Conservation (phyloP, 305 asterid species). For the Stenogyne calaminthoides region DNA sequence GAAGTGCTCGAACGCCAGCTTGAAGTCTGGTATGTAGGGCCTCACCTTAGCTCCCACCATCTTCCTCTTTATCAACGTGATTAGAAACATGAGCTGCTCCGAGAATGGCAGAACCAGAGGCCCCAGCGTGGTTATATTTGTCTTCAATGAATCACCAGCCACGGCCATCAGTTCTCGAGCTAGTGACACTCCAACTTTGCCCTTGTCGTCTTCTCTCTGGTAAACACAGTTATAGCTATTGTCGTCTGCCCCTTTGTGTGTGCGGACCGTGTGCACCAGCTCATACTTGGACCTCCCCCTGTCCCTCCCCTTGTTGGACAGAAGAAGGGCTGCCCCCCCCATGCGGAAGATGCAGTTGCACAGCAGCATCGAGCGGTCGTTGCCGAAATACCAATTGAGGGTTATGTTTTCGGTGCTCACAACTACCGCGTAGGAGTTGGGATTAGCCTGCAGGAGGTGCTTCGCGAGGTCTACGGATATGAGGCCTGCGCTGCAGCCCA, state of each 20-base stretch:
- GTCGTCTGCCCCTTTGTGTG: conserved; percentile 71
- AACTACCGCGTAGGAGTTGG: conserved; percentile 53
- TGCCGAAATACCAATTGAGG: conserved; percentile 75
- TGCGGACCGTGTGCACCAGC: conserved; percentile 61
- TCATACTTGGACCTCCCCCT: conserved; percentile 57
- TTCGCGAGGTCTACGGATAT: conserved; percentile 67
- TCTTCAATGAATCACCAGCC: conserved; percentile 69
- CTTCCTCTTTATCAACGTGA: conserved; percentile 47
- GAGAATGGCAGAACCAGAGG: conserved; percentile 64
- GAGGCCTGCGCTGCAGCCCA: conserved; percentile 84
- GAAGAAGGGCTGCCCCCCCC: conserved; percentile 74
- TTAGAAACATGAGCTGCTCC: conserved; percentile 61
- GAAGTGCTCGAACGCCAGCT: conserved; percentile 70
- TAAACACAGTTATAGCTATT: conserved; percentile 66
- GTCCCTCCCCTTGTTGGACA: conserved; percentile 54
- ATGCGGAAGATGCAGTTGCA: conserved; percentile 75
- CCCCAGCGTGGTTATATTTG: conserved; percentile 70
- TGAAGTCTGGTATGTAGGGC: conserved; percentile 77
- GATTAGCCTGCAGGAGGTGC: conserved; percentile 59
- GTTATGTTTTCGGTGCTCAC: conserved; percentile 77
- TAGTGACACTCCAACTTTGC: conserved; percentile 51
- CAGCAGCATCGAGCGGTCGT: conserved; percentile 69
- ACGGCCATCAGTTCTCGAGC: conserved; percentile 69
- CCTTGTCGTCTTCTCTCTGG: conserved; percentile 64
- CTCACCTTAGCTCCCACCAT: conserved; percentile 47